Evolutionary conservation across 225 moss, liverwort and hornwort genomes (phyloP), one percentile per base, ranked within the genome.

Genomic region (Lunularia cruciata): DNA sequence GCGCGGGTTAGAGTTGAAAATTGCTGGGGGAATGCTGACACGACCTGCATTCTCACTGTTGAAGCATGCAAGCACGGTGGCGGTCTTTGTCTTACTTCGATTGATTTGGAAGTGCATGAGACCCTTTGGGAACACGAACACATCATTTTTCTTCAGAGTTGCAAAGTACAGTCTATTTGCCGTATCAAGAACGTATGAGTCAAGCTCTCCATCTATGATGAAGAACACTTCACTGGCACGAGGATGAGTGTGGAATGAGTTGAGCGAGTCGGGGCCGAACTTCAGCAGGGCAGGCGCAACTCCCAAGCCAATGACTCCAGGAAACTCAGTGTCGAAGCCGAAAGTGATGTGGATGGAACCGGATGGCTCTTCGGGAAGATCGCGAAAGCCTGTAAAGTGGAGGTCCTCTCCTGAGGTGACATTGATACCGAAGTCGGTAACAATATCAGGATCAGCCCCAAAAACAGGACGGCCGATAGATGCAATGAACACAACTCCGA

Each of bases 101-200:
- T 70, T 70, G 62, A 52, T 53, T 45, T 76, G 76, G 70, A 51
- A 76, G 53, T 76, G 76, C 36, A 58, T 25, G 19, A 70, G 30
- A 11, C 76, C 76, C 15, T 34, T 69, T 11, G 69, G 76, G 36
- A 76, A 76, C 20, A 76, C 69, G 27, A 76, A 76, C 22, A 59
- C 70, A 42, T 76, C 76, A 6, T 70, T 62, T 13, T 47, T 9
- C 12, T 59, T 15, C 20, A 74, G 38, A 32, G 67, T 67, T 8
- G 34, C 8, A 6, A 40, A 56, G 51, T 18, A 76, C 59, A 76
- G 53, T 3, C 19, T 22, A 15, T 51, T 63, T 3, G 0, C 8
- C 25, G 69, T 76, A 70, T 70, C 62, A 48, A 76, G 49, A 20
- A 76, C 7, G 37, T 70, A 60, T 37, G 57, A 39, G 6, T 57